phyloP scores from a whole-genome alignment of 2,329 filamentous ascomycete species.

The Coniella lustricola region DNA sequence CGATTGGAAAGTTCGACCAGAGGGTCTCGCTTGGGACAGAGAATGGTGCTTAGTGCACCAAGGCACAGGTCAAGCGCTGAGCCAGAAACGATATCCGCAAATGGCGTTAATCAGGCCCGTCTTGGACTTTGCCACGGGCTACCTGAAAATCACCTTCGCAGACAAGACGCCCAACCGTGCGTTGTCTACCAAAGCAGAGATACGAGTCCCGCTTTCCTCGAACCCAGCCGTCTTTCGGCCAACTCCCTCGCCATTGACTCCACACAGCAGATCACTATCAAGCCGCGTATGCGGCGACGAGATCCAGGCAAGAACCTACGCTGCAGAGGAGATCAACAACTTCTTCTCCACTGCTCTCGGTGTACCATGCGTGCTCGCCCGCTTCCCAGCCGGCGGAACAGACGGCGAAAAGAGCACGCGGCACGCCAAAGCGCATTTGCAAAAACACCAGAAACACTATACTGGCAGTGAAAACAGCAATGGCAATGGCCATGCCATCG shows the following conservation, averaged over 20 bases:
- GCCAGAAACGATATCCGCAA: slow-evolving; percentile 77
- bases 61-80: slow-evolving; percentile 76
- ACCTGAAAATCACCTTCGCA: slow-evolving; percentile 54
- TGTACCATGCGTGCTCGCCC: slow-evolving; percentile 74
- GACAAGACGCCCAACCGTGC: slow-evolving; percentile 22
- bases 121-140: slow-evolving; percentile 62
- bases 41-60: slow-evolving; percentile 93
- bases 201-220: slow-evolving; percentile 58
- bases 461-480: slow-evolving; percentile 4
- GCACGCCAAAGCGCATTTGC: slow-evolving; percentile 64
- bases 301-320: slow-evolving; percentile 65
- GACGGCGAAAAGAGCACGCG: slow-evolving; percentile 48
- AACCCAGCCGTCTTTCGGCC: slow-evolving; percentile 52
- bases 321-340: slow-evolving; percentile 52
- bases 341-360: slow-evolving; percentile 75
- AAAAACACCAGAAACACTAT: slow-evolving; percentile 42
- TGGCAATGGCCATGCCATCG: slow-evolving; percentile 27
- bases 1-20: slow-evolving; percentile 69
- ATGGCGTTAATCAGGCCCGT: slow-evolving; percentile 79
- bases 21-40: slow-evolving; percentile 88
- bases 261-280: slow-evolving; percentile 35
- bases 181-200: slow-evolving; percentile 25
- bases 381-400: slow-evolving; percentile 65
- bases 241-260: slow-evolving; percentile 23
- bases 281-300: slow-evolving; percentile 80